Conservation (phyloP, 257 asterid species). For the Nicotiana otophora region DNA sequence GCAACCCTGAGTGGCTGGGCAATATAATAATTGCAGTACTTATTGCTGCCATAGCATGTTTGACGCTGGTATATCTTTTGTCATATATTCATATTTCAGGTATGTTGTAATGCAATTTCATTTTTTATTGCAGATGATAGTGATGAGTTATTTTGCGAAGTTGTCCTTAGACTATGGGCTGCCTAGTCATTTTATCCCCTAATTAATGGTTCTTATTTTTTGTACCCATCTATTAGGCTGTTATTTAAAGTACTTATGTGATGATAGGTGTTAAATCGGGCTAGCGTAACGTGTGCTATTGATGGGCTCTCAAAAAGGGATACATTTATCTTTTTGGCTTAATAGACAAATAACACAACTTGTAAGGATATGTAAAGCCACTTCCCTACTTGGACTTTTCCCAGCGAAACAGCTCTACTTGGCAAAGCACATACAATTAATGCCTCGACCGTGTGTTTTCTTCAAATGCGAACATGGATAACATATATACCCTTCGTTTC, state of each 20-base stretch:
- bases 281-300: neutral
- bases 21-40: constrained; percentile 52
- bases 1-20: constrained; percentile 69
- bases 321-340: neutral
- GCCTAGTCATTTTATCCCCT: neutral
- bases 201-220: neutral
- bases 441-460: neutral
- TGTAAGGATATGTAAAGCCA: neutral
- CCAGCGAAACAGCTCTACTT: neutral
- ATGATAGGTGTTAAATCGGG: neutral
- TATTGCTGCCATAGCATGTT: constrained; percentile 64
- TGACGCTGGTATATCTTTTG: constrained; percentile 71
- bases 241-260: neutral
- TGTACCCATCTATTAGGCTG: neutral
- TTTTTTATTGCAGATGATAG: constrained; percentile 5
- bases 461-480: neutral
- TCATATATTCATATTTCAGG: constrained; percentile 95
- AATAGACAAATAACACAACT: neutral
- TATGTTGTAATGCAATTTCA: constrained; percentile 14
- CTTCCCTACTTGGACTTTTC: too few relatives aligned
- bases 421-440: neutral
- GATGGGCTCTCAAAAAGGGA: neutral
- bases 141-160: neutral
- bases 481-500: neutral
- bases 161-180: neutral